Base-by-base conservation (phyloP, 495 filamentous ascomycete species). In the Penicillium chermesinum region DNA sequence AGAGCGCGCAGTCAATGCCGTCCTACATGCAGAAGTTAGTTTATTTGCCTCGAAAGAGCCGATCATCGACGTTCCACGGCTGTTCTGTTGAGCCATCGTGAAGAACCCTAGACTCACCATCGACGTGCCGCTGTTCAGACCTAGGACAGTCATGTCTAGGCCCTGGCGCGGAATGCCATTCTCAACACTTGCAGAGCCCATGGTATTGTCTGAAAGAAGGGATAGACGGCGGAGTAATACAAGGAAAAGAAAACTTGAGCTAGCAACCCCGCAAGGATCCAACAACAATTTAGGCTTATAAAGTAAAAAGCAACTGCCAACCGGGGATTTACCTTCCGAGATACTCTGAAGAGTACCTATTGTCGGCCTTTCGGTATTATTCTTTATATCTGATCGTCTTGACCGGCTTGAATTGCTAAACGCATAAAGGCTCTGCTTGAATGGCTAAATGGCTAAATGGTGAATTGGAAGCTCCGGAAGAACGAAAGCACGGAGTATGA, bases 1-100 rank as follows among this genome's bases (percentile, higher is more conserved):
- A 77, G 15, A 77, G 62, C 5, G 73, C 77, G 46, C 72, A 74
- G 48, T 79, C 74, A 25, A 80, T 76, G 25, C 66, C 74, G 55
- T 78, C 67, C 63, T 66, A 13, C 7, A 21, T 10, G 34, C n/a
- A 51, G 14, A 49, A 19, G n/a, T 27, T 17, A 12, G 21, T 30
- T 48, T 27, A 41, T 30, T 25, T 22, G 30, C 7, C 34, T 10
- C 17, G 25, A 10, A 10, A 10, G 10, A 30, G 10, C 10, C 25
- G 25, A 4, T 30, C 4, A 10, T 30, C 25, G 17, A 14, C 38
- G 30, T 10, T 19, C 32, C 17, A 27, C 16, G 25, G 4, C 14
- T 14, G 30, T 40, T 44, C n/a, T 25, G 7, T 10, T 30, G 18
- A 16, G 13, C 18, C 41, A 19, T 21, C 38, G 20, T n/a, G 15